Conservation (phyloP, 257 asterid species). For the Solanum chiquidenum region DNA sequence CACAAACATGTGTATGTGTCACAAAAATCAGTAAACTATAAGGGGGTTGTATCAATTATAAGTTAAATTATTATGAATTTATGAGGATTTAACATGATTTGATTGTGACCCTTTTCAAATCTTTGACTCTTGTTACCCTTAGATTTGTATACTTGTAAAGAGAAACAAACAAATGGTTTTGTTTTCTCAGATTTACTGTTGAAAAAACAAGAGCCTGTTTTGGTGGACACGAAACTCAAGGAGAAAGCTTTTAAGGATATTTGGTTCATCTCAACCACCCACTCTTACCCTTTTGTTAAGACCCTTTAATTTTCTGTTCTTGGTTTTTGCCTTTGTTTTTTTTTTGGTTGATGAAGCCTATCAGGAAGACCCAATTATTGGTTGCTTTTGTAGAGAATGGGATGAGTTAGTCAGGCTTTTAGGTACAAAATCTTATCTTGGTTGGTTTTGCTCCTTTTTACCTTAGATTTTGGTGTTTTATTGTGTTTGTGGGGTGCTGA, state of each 20-base stretch:
- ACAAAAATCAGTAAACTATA: not conserved
- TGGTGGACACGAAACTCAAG: slow-evolving; percentile 25
- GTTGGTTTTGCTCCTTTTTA: slow-evolving; percentile 15
- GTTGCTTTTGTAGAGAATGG: slow-evolving; percentile 10
- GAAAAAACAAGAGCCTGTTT: not conserved
- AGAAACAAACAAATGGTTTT: not conserved
- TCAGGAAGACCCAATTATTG: slow-evolving; percentile 13
- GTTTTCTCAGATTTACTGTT: not conserved
- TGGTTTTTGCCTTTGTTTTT: not conserved
- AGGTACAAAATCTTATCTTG: slow-evolving; percentile 20
- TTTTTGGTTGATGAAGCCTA: not conserved
- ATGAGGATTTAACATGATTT: not conserved
- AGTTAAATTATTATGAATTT: not conserved
- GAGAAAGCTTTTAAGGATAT: slow-evolving; percentile 33
- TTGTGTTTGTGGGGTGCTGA: not conserved
- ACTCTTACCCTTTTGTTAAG: not conserved
- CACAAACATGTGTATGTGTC: not conserved
- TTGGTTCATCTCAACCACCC: slow-evolving; percentile 37
- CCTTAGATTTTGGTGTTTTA: not conserved
- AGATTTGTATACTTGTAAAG: not conserved
- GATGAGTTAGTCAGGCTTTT: slow-evolving; percentile 15
- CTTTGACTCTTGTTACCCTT: slow-evolving; percentile 1
- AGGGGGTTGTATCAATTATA: not conserved
- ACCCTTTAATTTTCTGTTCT: not conserved
- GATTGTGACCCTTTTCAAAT: slow-evolving; percentile 1